Conservation (phyloP, 83 land plant species). For the Diphasiastrum complanatum region DNA sequence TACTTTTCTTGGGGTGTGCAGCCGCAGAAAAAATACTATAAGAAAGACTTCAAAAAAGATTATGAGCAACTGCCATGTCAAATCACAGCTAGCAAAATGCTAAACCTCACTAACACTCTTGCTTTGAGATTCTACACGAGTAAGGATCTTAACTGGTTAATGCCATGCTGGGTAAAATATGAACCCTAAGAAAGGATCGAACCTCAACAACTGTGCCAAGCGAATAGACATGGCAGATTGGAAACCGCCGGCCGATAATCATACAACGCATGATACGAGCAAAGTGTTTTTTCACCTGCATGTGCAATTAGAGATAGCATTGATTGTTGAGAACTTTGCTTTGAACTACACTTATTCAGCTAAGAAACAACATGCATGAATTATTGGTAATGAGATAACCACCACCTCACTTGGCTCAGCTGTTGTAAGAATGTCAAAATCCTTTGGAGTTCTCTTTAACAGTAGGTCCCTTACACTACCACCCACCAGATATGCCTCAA, state of each 20-base stretch:
- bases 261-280: constrained; percentile 43
- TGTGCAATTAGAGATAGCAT: no score
- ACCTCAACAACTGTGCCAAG: constrained; percentile 67
- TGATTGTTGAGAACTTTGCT: no score
- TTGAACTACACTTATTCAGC: not conserved
- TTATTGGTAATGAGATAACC: not conserved
- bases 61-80: no score
- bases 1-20: no score
- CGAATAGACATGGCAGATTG: constrained; percentile 75
- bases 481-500: constrained; percentile 82
- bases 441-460: constrained; percentile 71
- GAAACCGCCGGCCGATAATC: constrained; percentile 79
- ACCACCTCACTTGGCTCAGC: constrained; percentile 66
- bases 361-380: not conserved
- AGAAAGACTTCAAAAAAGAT: no score
- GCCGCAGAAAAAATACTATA: no score
- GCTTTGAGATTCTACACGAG: no score
- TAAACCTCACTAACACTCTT: no score
- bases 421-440: constrained; percentile 80
- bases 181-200: not conserved
- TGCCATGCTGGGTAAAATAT: not conserved
- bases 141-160: no score
- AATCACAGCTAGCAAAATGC: no score
- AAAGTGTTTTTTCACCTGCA: constrained; percentile 61
- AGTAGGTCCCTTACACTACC: constrained; percentile 92